Evolutionary conservation across 2,329 filamentous ascomycete genomes (phyloP).

Genomic region (Trichophaea hybrida): DNA sequence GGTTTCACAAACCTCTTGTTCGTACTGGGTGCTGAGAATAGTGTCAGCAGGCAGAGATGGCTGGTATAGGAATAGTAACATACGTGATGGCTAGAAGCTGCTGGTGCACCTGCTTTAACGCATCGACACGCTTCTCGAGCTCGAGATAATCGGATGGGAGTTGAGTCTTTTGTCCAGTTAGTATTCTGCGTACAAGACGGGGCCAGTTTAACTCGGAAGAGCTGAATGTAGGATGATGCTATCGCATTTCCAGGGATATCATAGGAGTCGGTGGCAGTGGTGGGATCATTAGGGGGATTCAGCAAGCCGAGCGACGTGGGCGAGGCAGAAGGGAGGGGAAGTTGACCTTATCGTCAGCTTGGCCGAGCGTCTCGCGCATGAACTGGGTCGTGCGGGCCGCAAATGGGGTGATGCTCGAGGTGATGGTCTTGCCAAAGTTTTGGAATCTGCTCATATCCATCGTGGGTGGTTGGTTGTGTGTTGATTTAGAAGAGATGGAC

Average conservation of each 20-base stretch:
- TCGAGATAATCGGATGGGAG: constrained; percentile 95
- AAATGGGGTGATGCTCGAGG: constrained; percentile 63
- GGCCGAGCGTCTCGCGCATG: constrained; percentile 93
- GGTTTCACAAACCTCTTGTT: constrained; percentile 43
- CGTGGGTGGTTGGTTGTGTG: not conserved
- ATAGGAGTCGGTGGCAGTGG: not conserved
- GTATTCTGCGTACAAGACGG: constrained; percentile 11
- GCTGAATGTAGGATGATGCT: not conserved
- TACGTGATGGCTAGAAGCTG: constrained; percentile 95
- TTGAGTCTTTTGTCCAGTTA: constrained; percentile 52
- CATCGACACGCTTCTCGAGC: constrained; percentile 96
- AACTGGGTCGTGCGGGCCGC: constrained; percentile 90
- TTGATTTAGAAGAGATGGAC: too few relatives aligned
- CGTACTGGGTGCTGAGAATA: constrained; percentile 64
- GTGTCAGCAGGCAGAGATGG: not conserved
- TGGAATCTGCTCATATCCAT: constrained; percentile 52
- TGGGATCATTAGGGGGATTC: not conserved
- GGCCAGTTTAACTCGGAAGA: not conserved
- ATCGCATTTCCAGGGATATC: not conserved
- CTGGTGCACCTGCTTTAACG: constrained; percentile 89
- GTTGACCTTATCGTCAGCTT: constrained; percentile 76
- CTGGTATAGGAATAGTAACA: constrained; percentile 32
- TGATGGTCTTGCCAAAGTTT: constrained; percentile 56
- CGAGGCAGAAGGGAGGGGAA: constrained; percentile 6
- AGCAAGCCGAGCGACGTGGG: not conserved